A percentile compares a stretch with the other conserved stretches of the same genome.
Conservation (phyloP, 2,329 filamentous ascomycete species). For the Ophidiomyces ophidiicola region DNA sequence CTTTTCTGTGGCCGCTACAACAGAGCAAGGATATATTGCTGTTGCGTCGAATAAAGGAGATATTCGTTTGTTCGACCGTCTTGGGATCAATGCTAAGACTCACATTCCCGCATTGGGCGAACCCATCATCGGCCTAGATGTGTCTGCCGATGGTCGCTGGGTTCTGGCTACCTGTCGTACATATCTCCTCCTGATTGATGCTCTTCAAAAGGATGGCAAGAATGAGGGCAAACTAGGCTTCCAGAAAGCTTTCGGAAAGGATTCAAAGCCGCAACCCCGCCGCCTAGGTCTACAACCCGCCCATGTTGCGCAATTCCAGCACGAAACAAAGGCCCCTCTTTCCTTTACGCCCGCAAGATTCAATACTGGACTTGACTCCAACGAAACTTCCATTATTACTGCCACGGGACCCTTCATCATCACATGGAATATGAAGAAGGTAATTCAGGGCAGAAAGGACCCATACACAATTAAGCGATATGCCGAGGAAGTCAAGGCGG, state of each 20-base stretch:
- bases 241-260: slow-evolving; percentile 82
- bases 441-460: slow-evolving; percentile 66
- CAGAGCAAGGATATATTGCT: slow-evolving; percentile 90
- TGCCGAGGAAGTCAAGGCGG: slow-evolving; percentile 86
- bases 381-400: slow-evolving; percentile 91
- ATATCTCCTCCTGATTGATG: slow-evolving; percentile 86
- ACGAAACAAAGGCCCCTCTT: slow-evolving; percentile 79
- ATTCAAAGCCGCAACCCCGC: slow-evolving; percentile 83
- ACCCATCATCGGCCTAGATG: slow-evolving; percentile 85
- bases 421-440: slow-evolving; percentile 89
- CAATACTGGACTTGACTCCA: slow-evolving; percentile 69
- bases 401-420: slow-evolving; percentile 94
- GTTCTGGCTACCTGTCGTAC: slow-evolving; percentile 87
- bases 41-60: slow-evolving; percentile 97
- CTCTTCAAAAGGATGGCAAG: slow-evolving; percentile 81
- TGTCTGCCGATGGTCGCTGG: slow-evolving; percentile 92
- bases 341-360: slow-evolving; percentile 86
- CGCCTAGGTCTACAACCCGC: slow-evolving; percentile 78
- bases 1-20: slow-evolving; percentile 87
- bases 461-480: slow-evolving; percentile 97
- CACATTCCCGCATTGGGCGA: slow-evolving; percentile 92
- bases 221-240: slow-evolving; percentile 98
- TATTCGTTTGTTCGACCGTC: slow-evolving; percentile 86
- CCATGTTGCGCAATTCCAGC: slow-evolving; percentile 93
- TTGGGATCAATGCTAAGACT: slow-evolving; percentile 95